Base-by-base conservation (phyloP, 1,284 basidiomycete species). In the Clitocybe nebularis region DNA sequence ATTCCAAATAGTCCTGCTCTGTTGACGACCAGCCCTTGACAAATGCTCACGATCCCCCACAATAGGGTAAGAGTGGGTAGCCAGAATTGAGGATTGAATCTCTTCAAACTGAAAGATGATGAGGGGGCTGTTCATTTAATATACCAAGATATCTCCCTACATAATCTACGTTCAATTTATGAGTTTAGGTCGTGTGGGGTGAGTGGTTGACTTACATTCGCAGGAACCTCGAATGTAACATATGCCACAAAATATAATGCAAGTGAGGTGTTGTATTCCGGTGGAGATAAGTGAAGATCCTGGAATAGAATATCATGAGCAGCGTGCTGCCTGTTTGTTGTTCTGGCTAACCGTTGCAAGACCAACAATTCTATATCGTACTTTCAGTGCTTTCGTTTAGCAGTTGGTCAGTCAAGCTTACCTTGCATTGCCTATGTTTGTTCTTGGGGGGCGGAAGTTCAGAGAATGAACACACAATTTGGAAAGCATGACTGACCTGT, bases 391-490 rank as follows among this genome's bases (percentile, higher is more conserved):
- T n/a, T n/a, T n/a, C n/a, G n/a, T n/a, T n/a, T n/a, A n/a, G n/a
- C n/a, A n/a, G n/a, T n/a, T n/a, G n/a, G n/a, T n/a, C n/a, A n/a
- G n/a, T n/a, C n/a, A 53, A 54, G 11, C 64, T 58, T 50, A 75
- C 75, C 71, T 79, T 17, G 82, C 81, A 61, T 84, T 84, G 26
- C 79, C 82, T 48, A 87, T 77, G 54, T 84, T 85, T 22, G 80
- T 74, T 36, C 74, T 77, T 39, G 21, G 37, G 29, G 25, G 36
- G 19, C n/a, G 23, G 40, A n/a, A 39, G 4, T 22, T 13, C 36
- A 34, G 11, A 13, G 13, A 23, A 9, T 28, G 20, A 28, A 14
- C 16, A 47, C 8, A 44, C 25, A 36, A 25, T 5, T 5, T 21
- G 19, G 20, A 30, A 4, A 9, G 19, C 33, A 23, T 17, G 22